Conservation (phyloP, 73 alveolate species). For the Durusdinium trenchii region DNA sequence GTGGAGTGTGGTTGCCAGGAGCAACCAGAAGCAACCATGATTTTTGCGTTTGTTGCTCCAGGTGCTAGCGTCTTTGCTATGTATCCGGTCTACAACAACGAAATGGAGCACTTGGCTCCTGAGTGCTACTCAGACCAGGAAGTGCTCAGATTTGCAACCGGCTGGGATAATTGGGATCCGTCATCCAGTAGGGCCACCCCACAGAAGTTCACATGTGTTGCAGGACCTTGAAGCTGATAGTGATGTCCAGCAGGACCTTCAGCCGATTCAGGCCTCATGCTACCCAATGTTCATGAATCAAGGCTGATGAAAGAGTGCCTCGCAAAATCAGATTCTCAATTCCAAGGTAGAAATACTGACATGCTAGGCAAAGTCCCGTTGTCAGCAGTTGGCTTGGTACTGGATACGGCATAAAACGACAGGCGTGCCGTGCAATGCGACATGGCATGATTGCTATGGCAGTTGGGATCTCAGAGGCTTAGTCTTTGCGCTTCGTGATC, state of each 20-base stretch:
- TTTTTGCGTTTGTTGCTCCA: too few species aligned
- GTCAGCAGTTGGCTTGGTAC: background rate
- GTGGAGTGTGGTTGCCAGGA: too few species aligned
- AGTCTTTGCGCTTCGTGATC: too few species aligned
- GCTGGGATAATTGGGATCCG: too few species aligned
- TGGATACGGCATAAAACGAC: background rate
- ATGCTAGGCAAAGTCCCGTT: too few species aligned
- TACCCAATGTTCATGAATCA: background rate
- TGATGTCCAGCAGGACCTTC: background rate
- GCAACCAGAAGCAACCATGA: too few species aligned
- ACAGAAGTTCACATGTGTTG: background rate
- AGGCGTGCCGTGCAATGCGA: conserved; percentile 78
- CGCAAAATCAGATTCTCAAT: background rate
- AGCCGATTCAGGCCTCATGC: background rate
- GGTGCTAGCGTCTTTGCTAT: too few species aligned
- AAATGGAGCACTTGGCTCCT: conserved; percentile 56
- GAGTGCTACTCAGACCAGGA: conserved; percentile 24
- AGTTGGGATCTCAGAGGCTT: background rate
- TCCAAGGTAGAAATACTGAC: background rate
- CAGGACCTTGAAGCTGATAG: conserved; percentile 13
- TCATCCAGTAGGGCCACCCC: background rate
- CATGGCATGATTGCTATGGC: conserved; percentile 85
- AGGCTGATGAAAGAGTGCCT: background rate
- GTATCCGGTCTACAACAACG: conserved; percentile 41
- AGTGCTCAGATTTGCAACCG: too few species aligned